Percentiles rank a stretch among this genome's conserved stretches.
phyloP scores from a whole-genome alignment of 345 rosid genomes.

The Pistacia vera region DNA sequence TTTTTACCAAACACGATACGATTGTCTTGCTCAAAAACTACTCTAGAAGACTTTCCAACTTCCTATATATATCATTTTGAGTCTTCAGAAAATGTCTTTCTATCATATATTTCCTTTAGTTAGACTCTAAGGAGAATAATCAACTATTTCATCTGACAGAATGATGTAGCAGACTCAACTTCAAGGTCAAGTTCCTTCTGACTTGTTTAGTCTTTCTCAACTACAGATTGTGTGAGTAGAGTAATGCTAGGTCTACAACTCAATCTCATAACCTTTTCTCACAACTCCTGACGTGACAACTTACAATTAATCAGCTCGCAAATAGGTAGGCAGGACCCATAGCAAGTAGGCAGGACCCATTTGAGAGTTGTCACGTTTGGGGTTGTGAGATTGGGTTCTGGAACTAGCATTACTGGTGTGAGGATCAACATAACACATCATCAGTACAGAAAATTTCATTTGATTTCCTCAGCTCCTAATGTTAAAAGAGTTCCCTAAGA shows the following conservation, averaged over 20 bases:
- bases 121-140: background rate
- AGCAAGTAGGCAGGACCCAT: too few species aligned
- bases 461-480: background rate
- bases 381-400: too few species aligned
- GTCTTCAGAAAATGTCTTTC: background rate
- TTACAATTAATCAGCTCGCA: too few species aligned
- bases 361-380: too few species aligned
- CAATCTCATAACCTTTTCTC: too few species aligned
- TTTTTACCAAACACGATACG: background rate
- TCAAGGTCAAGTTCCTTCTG: conserved; percentile 51
- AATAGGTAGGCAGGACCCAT: too few species aligned
- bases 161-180: conserved; percentile 53
- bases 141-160: conserved; percentile 36
- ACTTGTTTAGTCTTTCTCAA: conserved; percentile 47
- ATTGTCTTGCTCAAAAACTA: background rate
- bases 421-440: conserved; percentile 24
- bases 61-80: background rate
- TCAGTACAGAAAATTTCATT: background rate
- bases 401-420: conserved; percentile 34
- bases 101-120: background rate
- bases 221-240: conserved; percentile 61
- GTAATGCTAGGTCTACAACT: too few species aligned
- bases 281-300: too few species aligned
- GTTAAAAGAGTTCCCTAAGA: background rate
- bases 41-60: background rate